Percentiles rank a stretch among this genome's conserved stretches.
These are phyloP conservation scores for Teratosphaeria pseudoeucalypti DNA, from an alignment of 2,329 filamentous ascomycete genomes.

Conservation along the genomic window DNA sequence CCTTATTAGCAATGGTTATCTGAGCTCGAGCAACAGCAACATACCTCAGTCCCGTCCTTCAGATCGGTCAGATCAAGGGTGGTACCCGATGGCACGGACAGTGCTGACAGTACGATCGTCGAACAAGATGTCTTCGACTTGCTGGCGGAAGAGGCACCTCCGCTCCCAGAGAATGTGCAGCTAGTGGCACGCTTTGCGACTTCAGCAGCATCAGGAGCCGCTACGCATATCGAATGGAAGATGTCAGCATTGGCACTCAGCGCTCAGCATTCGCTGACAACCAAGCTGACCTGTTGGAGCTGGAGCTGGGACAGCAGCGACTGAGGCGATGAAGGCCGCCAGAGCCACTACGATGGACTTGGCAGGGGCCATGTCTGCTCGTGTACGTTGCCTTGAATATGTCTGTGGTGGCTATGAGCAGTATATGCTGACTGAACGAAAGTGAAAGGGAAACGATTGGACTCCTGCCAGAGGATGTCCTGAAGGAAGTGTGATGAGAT, in stretches of 20 bases:
- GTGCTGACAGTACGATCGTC: slow-evolving; percentile 28
- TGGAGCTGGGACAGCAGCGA: neutral
- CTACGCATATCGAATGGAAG: neutral
- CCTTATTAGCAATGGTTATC: neutral
- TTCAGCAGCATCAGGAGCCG: slow-evolving; percentile 3
- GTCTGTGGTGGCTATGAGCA: neutral
- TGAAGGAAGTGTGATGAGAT: neutral
- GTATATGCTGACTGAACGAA: neutral
- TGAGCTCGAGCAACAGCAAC: neutral
- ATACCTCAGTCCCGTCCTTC: slow-evolving; percentile 24
- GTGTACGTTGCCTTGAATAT: neutral
- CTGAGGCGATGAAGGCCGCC: neutral
- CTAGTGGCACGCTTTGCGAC: slow-evolving; percentile 12
- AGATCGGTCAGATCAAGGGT: slow-evolving; percentile 29
- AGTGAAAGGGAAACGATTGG: neutral
- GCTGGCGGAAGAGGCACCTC: slow-evolving; percentile 17
- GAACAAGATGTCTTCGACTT: slow-evolving; percentile 21
- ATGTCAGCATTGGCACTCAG: neutral
- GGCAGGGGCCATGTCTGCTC: neutral
- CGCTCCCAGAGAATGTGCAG: slow-evolving; percentile 24
- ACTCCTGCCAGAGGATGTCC: neutral
- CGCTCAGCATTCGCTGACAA: neutral
- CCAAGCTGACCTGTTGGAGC: neutral
- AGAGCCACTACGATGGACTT: neutral
- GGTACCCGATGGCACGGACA: slow-evolving; percentile 27